These are phyloP conservation scores for Ramularia endophylla DNA, from an alignment of 2,329 filamentous ascomycete species.

Conservation along the genomic window DNA sequence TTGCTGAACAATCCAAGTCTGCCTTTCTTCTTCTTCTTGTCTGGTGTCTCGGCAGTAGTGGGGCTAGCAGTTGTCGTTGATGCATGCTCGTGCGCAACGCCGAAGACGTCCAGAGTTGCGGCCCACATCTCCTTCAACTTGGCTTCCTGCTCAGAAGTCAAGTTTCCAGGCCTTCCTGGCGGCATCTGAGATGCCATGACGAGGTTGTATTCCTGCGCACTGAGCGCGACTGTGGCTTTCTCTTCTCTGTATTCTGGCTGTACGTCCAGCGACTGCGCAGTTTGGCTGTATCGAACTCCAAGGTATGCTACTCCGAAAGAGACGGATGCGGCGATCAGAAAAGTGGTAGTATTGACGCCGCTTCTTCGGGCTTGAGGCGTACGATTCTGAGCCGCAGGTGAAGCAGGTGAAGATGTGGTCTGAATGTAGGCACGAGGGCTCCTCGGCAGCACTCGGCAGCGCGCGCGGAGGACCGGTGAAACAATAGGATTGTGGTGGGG, in stretches of 20 bases:
- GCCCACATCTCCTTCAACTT: slow-evolving; percentile 87
- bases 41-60: slow-evolving; percentile 20
- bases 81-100: slow-evolving; percentile 40
- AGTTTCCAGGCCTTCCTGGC: slow-evolving; percentile 73
- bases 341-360: slow-evolving; percentile 17
- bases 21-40: slow-evolving; percentile 68
- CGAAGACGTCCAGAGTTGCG: slow-evolving; percentile 68
- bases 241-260: background rate
- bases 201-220: slow-evolving; percentile 9
- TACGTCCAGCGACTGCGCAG: slow-evolving; percentile 1
- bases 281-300: slow-evolving; percentile 12
- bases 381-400: slow-evolving; percentile 2
- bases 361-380: slow-evolving; percentile 9
- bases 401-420: slow-evolving; percentile 1
- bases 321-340: slow-evolving; percentile 20
- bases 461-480: background rate
- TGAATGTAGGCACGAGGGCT: background rate
- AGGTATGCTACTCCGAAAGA: slow-evolving; percentile 21
- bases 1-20: slow-evolving; percentile 64
- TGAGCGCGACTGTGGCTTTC: slow-evolving; percentile 10
- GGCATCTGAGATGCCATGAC: slow-evolving; percentile 20
- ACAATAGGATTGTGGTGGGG: slow-evolving; percentile 4
- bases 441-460: background rate
- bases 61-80: slow-evolving; percentile 21
- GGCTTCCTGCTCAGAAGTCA: slow-evolving; percentile 82